Evolutionary conservation across 192 early-diverging fungal genomes (phyloP).

Genomic region (Backusella tuberculispora): DNA sequence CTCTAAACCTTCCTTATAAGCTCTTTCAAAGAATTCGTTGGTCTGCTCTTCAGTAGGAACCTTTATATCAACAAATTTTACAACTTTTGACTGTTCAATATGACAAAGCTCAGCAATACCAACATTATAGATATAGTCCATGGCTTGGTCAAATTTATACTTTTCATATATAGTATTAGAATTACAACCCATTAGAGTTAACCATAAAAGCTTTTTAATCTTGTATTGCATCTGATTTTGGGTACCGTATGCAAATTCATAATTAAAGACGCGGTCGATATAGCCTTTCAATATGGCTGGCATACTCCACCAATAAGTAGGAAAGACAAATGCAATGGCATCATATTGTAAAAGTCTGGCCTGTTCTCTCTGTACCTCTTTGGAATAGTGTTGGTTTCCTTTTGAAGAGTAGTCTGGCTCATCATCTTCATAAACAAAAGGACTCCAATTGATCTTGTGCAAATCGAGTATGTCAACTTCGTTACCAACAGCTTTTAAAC

Average conservation of each 20-base stretch:
- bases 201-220: not conserved
- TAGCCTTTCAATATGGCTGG: not conserved
- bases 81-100: not conserved
- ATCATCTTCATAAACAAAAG: not conserved
- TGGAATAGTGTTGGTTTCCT: not conserved
- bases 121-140: not conserved
- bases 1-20: not conserved
- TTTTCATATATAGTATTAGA: not conserved
- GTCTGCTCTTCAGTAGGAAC: not conserved
- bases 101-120: not conserved
- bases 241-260: not conserved
- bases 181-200: not conserved
- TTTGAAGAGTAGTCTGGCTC: not conserved
- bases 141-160: not conserved
- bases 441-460: not conserved
- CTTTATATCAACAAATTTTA: not conserved
- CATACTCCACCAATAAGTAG: not conserved
- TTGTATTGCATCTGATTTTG: not conserved
- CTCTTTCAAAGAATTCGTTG: not conserved
- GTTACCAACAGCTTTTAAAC: not conserved
- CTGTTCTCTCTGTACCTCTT: not conserved
- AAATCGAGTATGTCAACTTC: not conserved
- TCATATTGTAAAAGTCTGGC: not conserved
- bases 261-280: not conserved
- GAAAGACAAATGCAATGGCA: slow-evolving; percentile 2